Conservation (phyloP, 257 asterid genomes). For the Solanum habrochaites region DNA sequence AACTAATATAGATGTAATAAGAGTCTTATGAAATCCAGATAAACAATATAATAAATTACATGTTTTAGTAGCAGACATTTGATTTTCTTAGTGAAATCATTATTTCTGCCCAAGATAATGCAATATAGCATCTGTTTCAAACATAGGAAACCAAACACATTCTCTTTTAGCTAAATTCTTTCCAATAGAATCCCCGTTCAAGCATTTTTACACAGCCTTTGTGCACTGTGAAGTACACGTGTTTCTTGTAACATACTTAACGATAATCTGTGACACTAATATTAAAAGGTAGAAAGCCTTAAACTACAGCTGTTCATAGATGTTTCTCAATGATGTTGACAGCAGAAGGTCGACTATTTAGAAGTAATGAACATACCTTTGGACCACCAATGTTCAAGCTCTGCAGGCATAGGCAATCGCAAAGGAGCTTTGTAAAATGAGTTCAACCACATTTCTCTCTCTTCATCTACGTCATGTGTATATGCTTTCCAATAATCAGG, state of each 20-base stretch:
- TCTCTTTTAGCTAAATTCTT: neutral
- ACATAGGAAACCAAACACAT: neutral
- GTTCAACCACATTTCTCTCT: constrained; percentile 92
- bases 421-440: constrained; percentile 89
- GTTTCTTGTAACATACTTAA: neutral
- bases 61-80: neutral
- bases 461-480: constrained; percentile 82
- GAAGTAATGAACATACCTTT: constrained; percentile 22
- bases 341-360: neutral
- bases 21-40: neutral
- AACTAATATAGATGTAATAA: neutral
- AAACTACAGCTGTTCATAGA: neutral
- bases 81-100: neutral
- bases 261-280: neutral
- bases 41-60: neutral
- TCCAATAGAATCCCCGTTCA: neutral
- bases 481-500: constrained; percentile 93
- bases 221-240: neutral
- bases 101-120: neutral
- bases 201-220: neutral
- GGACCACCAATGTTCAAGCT: constrained; percentile 92
- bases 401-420: constrained; percentile 95
- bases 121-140: neutral
- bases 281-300: neutral
- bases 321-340: neutral